A percentile compares a stretch with the other conserved stretches of the same genome.
phyloP scores from a whole-genome alignment of 2,329 filamentous ascomycete genomes.

The Atkinsonella texensis region DNA sequence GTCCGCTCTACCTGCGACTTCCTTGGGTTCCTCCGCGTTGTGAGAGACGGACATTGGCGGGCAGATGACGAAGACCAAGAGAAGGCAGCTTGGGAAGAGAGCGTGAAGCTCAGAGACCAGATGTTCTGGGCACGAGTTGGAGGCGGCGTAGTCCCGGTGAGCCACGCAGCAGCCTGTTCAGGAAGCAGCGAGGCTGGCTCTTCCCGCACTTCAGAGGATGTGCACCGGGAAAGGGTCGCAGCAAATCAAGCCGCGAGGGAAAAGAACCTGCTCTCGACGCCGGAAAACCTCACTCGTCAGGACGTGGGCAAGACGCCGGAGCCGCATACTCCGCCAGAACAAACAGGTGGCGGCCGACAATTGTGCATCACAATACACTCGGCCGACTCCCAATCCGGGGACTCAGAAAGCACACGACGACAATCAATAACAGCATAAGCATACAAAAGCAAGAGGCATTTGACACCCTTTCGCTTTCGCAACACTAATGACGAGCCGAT shows the following conservation, averaged over 20 bases:
- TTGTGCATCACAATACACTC: conserved; percentile 15
- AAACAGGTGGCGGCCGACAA: conserved; percentile 15
- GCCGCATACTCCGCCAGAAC: conserved; percentile 18
- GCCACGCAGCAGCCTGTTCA: conserved; percentile 14
- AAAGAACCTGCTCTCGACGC: not conserved
- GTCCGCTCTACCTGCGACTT: conserved; percentile 87
- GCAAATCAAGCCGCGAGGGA: not conserved
- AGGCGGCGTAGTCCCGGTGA: conserved; percentile 71
- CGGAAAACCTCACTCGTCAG: not conserved
- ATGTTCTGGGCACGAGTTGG: conserved; percentile 97
- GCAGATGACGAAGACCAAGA: conserved; percentile 74
- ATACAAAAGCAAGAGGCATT: too few relatives aligned
- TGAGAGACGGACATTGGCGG: conserved; percentile 86
- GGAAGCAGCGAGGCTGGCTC: not conserved
- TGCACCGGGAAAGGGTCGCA: not conserved
- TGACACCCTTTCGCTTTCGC: too few relatives aligned
- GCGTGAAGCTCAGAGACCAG: conserved; percentile 74
- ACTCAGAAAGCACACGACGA: conserved; percentile 11
- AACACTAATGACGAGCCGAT: not conserved
- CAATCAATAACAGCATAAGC: conserved; percentile 11
- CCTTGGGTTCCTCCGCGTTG: conserved; percentile 77
- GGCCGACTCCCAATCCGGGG: conserved; percentile 2
- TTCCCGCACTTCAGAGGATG: conserved; percentile 1
- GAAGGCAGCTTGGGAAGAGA: conserved; percentile 88
- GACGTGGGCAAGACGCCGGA: not conserved